Evolutionary conservation across 1,284 basidiomycete species (phyloP).

Genomic region (Coniferiporia sulphurascens): DNA sequence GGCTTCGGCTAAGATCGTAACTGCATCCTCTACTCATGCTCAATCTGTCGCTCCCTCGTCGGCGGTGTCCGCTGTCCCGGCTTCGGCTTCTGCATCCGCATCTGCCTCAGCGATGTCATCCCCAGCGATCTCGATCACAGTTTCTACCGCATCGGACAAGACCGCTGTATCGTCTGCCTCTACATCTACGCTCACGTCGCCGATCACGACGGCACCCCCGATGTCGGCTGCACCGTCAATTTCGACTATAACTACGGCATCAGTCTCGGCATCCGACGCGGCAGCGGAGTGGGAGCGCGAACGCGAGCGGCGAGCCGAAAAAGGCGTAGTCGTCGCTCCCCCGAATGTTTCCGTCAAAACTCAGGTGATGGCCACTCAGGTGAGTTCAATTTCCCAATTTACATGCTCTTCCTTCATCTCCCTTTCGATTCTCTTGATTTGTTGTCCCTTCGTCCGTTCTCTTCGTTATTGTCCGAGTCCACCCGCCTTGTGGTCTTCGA

Average conservation of each 20-base stretch:
- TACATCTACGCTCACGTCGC: background rate
- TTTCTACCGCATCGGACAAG: background rate
- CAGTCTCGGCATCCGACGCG: conserved; percentile 2
- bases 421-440: background rate
- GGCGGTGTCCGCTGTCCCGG: background rate
- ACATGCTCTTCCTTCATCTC: background rate
- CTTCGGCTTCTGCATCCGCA: background rate
- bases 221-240: no score
- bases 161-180: background rate
- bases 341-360: background rate
- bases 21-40: background rate
- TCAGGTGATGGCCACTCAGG: background rate
- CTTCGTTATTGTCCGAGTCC: background rate
- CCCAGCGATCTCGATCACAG: no score
- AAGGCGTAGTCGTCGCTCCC: background rate
- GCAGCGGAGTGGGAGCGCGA: conserved; percentile 4
- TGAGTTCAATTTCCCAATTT: conserved; percentile 6
- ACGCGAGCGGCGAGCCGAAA: conserved; percentile 7
- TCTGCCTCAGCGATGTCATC: background rate
- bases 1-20: background rate
- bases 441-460: background rate
- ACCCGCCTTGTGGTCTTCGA: background rate
- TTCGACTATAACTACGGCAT: background rate
- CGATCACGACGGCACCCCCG: background rate
- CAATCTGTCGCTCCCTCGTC: background rate